These are phyloP conservation scores for Thalassia testudinum DNA, from an alignment of 116 monocot genomes.

Conservation along the genomic window DNA sequence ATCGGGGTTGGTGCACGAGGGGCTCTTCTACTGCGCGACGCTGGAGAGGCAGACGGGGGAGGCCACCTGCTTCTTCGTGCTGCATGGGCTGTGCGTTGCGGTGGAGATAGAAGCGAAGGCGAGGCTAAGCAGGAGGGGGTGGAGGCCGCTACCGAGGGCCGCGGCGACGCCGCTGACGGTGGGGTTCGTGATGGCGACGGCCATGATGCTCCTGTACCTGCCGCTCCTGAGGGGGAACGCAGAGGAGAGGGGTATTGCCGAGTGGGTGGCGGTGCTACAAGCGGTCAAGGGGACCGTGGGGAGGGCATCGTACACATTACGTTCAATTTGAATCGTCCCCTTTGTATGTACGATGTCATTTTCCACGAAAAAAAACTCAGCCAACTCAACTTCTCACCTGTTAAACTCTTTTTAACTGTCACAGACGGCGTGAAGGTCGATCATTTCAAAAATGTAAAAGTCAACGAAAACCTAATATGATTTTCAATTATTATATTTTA, in stretches of 20 bases:
- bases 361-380: too few relatives aligned
- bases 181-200: conserved; percentile 38
- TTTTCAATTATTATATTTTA: too few relatives aligned
- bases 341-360: too few relatives aligned
- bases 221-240: conserved; percentile 19
- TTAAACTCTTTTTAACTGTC: too few relatives aligned
- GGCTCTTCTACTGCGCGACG: conserved; percentile 43
- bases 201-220: conserved; percentile 54
- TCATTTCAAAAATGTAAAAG: too few relatives aligned
- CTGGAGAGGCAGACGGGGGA: conserved; percentile 34
- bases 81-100: conserved; percentile 46
- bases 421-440: too few relatives aligned
- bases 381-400: too few relatives aligned
- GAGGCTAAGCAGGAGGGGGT: too few relatives aligned
- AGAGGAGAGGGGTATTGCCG: conserved; percentile 31
- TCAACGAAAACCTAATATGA: too few relatives aligned
- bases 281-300: background rate
- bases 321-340: too few relatives aligned
- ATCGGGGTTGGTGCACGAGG: conserved; percentile 83
- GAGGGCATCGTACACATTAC: too few relatives aligned
- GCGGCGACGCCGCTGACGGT: conserved; percentile 31
- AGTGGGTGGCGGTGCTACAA: conserved; percentile 18
- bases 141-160: conserved; percentile 15
- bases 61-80: conserved; percentile 41
- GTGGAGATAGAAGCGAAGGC: too few relatives aligned